Base-by-base conservation (phyloP, 495 filamentous ascomycete species). In the Cladorrhinum samala region DNA sequence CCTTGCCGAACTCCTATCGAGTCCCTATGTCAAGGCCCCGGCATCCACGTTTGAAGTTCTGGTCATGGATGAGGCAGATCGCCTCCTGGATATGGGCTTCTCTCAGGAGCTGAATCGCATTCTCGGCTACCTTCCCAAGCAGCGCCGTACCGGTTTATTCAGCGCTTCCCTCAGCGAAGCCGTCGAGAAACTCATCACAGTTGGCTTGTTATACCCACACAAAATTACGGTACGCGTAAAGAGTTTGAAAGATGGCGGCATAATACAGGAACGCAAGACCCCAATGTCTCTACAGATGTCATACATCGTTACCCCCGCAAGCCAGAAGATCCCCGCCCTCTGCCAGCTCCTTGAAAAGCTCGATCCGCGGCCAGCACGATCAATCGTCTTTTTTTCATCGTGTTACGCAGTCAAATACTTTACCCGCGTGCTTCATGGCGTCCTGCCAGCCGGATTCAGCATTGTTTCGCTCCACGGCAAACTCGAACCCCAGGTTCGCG, bases 341-440 rank as follows among this genome's bases (percentile, higher is more conserved):
- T 77, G 80, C 39, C 80, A 82, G 25, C 75, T 98, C 9, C 78
- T 97, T 7, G 74, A 78, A 20, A 75, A 78, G 3, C 64, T 93
- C 16, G 72, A 86, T 21, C 85, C 86, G 0, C 79, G 78, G 4
- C 90, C 91, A 0, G 83, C 87, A 54, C 90, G 92, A 62, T 82
- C 83, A n/a, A 97, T 98, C 51, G 75, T 95, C 61, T 98, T 95
- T 67, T 80, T 97, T 30, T 93, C 92, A 16, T 96, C 90, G 36
- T 96, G 94, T 61, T 89, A 89, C 20, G 87, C 85, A n/a, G 94
- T 97, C 19, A 93, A 96, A 67, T 96, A 95, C 67, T 90, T 92
- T 60, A 77, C 87, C 21, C 76, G 85, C 52, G 77, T 95, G 14
- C 76, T 97, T 23, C 85, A 87, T 0, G 58, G 72, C 1, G 64